A percentile compares a stretch with the other conserved stretches of the same genome.
phyloP scores from a whole-genome alignment of 495 filamentous ascomycete species.

The Antarctomyces pellizariae region DNA sequence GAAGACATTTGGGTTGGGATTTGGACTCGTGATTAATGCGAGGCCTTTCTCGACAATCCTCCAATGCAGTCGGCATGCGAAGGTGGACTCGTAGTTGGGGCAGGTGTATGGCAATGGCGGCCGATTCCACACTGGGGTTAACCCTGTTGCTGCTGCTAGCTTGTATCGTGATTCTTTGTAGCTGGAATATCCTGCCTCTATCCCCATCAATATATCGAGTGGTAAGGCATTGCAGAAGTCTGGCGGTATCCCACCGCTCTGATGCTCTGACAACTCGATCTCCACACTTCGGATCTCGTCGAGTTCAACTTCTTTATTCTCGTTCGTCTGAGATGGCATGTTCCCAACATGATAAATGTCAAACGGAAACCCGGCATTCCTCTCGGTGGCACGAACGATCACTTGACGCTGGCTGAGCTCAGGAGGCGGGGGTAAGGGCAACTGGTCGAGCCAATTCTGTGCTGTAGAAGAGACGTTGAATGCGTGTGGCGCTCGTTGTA shows the following conservation, averaged over 20 bases:
- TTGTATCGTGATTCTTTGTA: too few species aligned
- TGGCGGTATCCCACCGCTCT: slow-evolving; percentile 9
- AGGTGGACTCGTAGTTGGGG: slow-evolving; percentile 38
- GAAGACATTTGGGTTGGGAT: slow-evolving; percentile 23
- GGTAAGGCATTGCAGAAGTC: slow-evolving; percentile 7
- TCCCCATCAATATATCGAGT: background rate
- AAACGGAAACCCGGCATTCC: slow-evolving; percentile 13
- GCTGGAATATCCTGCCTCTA: too few species aligned
- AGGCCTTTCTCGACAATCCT: slow-evolving; percentile 38
- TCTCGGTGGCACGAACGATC: slow-evolving; percentile 10
- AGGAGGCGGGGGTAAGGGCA: too few species aligned
- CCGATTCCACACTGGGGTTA: too few species aligned
- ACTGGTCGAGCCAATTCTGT: slow-evolving; percentile 1
- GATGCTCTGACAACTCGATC: slow-evolving; percentile 7
- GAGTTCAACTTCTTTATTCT: too few species aligned
- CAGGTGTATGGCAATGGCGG: slow-evolving; percentile 22
- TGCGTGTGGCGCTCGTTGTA: slow-evolving; percentile 1
- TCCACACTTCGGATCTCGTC: too few species aligned
- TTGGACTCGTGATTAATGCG: slow-evolving; percentile 30
- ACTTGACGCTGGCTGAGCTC: slow-evolving; percentile 8
- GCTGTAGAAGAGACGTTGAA: background rate
- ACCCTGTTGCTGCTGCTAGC: too few species aligned
- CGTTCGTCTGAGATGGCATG: too few species aligned
- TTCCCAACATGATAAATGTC: slow-evolving; percentile 7
- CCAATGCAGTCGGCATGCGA: slow-evolving; percentile 47